Conservation (phyloP, 164 flowering plant genomes). For the Liriodendron chinense region DNA sequence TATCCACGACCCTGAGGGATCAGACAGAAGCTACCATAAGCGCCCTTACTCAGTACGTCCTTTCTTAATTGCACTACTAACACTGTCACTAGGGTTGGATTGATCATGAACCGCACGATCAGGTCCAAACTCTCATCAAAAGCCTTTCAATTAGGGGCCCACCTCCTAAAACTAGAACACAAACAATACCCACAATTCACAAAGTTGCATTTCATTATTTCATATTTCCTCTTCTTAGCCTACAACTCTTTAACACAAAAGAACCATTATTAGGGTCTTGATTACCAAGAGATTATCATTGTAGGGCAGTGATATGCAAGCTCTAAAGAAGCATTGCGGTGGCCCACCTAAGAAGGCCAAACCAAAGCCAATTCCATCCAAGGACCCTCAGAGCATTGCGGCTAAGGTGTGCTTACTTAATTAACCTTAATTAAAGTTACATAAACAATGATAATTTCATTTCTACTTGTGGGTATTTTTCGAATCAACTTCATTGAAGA, state of each 20-base stretch:
- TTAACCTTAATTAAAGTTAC: not conserved
- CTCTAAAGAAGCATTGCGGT: conserved; percentile 54
- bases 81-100: not conserved
- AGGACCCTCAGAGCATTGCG: conserved; percentile 90
- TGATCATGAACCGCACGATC: not conserved
- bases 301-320: conserved; percentile 13
- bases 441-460: not conserved
- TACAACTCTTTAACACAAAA: not conserved
- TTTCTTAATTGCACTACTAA: not conserved
- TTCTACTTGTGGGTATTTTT: not conserved
- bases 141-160: not conserved
- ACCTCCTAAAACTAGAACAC: not conserved
- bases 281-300: not conserved
- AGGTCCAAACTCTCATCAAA: not conserved
- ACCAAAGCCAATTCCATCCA: conserved; percentile 40
- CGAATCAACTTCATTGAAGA: conserved; percentile 7
- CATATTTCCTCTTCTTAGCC: not conserved
- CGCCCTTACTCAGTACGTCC: conserved; percentile 47
- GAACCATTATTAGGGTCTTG: not conserved
- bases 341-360: conserved; percentile 44
- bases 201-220: not conserved
- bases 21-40: conserved; percentile 34
- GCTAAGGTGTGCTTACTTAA: conserved; percentile 55
- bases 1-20: conserved; percentile 24
- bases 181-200: not conserved